Conservation (phyloP, 768 basidiomycete species). For the Leccinum truebloodii region DNA sequence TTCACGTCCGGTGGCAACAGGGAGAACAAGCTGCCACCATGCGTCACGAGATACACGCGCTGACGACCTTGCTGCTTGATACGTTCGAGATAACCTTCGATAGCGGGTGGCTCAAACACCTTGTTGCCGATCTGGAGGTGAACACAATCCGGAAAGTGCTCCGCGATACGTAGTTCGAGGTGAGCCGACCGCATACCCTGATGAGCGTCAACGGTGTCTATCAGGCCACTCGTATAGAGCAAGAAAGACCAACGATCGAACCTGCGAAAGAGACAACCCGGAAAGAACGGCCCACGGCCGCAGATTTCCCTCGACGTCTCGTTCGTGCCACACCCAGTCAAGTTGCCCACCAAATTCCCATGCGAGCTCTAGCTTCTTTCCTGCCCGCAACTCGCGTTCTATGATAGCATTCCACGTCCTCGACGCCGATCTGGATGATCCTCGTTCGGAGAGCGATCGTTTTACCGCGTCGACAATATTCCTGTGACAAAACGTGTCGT, state of each 20-base stretch:
- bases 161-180: constrained; percentile 73
- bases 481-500: constrained; percentile 54
- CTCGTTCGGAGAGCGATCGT: constrained; percentile 44
- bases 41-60: constrained; percentile 66
- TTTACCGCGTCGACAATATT: constrained; percentile 67
- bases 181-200: constrained; percentile 47
- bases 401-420: constrained; percentile 65
- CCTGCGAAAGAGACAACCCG: constrained; percentile 74
- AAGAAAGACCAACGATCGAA: constrained; percentile 31
- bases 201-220: neutral
- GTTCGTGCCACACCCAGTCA: constrained; percentile 86
- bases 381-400: constrained; percentile 51
- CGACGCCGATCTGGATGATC: constrained; percentile 10
- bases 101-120: constrained; percentile 71
- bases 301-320: constrained; percentile 58
- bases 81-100: constrained; percentile 87
- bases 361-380: constrained; percentile 66
- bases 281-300: constrained; percentile 76
- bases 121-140: constrained; percentile 41
- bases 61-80: constrained; percentile 60
- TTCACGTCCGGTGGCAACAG: constrained; percentile 51
- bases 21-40: constrained; percentile 73
- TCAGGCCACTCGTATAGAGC: constrained; percentile 14
- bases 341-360: constrained; percentile 76
- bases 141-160: constrained; percentile 59